A percentile compares a stretch with the other conserved stretches of the same genome.
phyloP scores from a whole-genome alignment of 108 stramenopile species.

The Cyclotella atomus region DNA sequence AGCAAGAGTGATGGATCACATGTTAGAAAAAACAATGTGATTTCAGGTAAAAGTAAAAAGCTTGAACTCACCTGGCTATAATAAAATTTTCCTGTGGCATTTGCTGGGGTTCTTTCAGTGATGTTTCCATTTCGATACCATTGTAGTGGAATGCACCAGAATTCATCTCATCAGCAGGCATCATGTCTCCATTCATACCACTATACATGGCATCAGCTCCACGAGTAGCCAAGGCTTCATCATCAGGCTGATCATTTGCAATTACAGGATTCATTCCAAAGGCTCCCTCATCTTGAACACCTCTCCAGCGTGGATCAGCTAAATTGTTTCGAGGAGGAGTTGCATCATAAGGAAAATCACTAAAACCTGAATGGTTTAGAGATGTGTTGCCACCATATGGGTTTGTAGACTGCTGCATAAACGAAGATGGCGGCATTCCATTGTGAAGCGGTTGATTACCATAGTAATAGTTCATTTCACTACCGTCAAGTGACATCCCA shows the following conservation, averaged over 20 bases:
- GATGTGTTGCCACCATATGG: conserved; percentile 17
- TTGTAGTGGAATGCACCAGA: background rate
- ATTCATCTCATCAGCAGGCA: conserved; percentile 1
- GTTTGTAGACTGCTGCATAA: conserved; percentile 4
- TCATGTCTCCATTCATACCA: background rate
- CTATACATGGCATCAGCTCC: conserved; percentile 1
- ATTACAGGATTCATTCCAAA: conserved; percentile 33
- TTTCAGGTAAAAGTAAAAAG: background rate
- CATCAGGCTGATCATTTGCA: conserved; percentile 48
- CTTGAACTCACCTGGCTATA: background rate
- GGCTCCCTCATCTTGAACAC: conserved; percentile 42
- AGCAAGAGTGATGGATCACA: background rate
- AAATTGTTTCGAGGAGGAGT: conserved; percentile 20
- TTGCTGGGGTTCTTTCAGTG: background rate
- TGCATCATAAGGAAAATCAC: conserved; percentile 6
- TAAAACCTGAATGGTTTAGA: conserved; percentile 4
- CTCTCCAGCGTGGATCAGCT: conserved; percentile 32
- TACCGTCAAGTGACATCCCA: conserved; percentile 4
- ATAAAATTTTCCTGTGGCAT: background rate
- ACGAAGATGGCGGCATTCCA: background rate
- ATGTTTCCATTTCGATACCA: background rate
- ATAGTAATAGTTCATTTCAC: conserved; percentile 38
- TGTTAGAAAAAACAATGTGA: too few species aligned
- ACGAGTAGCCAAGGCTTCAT: conserved; percentile 41
- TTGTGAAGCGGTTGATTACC: conserved; percentile 7